Percentiles rank a stretch among this genome's conserved stretches.
Evolutionary conservation across 176 grass and related monocot species (phyloP).

Genomic region (Urochloa ruziziensis): DNA sequence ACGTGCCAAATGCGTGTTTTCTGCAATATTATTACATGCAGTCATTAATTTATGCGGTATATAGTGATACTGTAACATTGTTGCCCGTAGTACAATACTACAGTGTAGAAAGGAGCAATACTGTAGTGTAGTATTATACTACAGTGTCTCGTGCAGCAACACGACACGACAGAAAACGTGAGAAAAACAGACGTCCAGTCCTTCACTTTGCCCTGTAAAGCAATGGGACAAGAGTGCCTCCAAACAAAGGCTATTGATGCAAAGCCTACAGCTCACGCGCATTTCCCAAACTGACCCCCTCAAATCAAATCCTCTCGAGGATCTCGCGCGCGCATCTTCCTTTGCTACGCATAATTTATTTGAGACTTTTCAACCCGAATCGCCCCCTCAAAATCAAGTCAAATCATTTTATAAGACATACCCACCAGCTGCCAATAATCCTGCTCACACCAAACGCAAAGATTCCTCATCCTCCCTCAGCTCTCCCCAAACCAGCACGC

Average conservation of each 20-base stretch:
- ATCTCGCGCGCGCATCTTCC: not conserved
- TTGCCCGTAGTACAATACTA: too few relatives aligned
- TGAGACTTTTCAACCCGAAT: not conserved
- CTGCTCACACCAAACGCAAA: not conserved
- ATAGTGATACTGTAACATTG: too few relatives aligned
- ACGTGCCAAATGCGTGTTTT: too few relatives aligned
- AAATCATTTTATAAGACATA: not conserved
- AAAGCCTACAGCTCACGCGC: too few relatives aligned
- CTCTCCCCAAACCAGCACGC: too few relatives aligned
- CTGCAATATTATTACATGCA: too few relatives aligned
- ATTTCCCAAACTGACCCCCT: not conserved
- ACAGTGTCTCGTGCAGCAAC: not conserved
- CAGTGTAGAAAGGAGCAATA: too few relatives aligned
- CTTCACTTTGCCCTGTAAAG: not conserved
- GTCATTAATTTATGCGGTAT: too few relatives aligned
- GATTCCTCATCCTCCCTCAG: too few relatives aligned
- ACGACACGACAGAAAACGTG: not conserved
- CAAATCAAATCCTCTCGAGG: not conserved
- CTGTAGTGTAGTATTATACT: not conserved
- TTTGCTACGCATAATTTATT: not conserved
- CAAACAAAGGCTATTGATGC: not conserved
- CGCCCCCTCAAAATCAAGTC: not conserved
- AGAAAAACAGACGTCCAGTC: not conserved
- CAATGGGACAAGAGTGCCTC: not conserved
- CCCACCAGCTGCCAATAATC: too few relatives aligned